Evolutionary conservation across 495 filamentous ascomycete species (phyloP).

Genomic region (Lepraria neglecta): DNA sequence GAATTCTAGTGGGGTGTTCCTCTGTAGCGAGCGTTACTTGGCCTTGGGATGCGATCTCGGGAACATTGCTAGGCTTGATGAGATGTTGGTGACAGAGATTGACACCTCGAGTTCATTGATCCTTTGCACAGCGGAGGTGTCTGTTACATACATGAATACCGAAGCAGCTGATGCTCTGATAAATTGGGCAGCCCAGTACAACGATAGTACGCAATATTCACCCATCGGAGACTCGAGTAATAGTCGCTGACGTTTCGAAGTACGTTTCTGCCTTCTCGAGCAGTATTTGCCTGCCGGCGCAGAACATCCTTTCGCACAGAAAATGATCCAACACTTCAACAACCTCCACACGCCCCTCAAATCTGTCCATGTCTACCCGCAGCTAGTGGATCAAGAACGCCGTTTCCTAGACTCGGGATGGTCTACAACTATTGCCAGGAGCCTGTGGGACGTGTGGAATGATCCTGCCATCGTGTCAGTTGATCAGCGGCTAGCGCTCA

Average conservation of each 20-base stretch:
- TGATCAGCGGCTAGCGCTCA: constrained; percentile 50
- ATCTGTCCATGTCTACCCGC: constrained; percentile 64
- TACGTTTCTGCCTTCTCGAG: constrained; percentile 79
- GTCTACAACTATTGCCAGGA: constrained; percentile 51
- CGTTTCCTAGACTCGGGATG: constrained; percentile 65
- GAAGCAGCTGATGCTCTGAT: constrained; percentile 68
- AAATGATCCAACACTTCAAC: constrained; percentile 80
- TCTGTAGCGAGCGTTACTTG: constrained; percentile 64
- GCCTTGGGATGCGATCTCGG: constrained; percentile 80
- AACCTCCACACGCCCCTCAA: constrained; percentile 72
- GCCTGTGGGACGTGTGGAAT: constrained; percentile 75
- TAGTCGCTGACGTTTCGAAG: constrained; percentile 23
- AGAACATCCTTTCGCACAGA: constrained; percentile 75
- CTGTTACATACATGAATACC: constrained; percentile 82
- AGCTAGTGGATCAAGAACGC: constrained; percentile 51
- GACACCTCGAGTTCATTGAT: constrained; percentile 52
- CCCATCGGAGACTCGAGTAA: not conserved
- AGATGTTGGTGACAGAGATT: constrained; percentile 48
- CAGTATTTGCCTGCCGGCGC: constrained; percentile 74
- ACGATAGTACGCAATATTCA: constrained; percentile 46
- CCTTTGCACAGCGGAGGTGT: constrained; percentile 82
- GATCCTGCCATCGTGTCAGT: constrained; percentile 53
- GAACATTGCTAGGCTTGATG: constrained; percentile 51
- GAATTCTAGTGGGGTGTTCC: constrained; percentile 42
- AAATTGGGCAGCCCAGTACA: constrained; percentile 55